Evolutionary conservation across 2,329 filamentous ascomycete genomes (phyloP), one percentile per base, ranked within the genome.

Genomic region (Dryadomyces quercivorus): DNA sequence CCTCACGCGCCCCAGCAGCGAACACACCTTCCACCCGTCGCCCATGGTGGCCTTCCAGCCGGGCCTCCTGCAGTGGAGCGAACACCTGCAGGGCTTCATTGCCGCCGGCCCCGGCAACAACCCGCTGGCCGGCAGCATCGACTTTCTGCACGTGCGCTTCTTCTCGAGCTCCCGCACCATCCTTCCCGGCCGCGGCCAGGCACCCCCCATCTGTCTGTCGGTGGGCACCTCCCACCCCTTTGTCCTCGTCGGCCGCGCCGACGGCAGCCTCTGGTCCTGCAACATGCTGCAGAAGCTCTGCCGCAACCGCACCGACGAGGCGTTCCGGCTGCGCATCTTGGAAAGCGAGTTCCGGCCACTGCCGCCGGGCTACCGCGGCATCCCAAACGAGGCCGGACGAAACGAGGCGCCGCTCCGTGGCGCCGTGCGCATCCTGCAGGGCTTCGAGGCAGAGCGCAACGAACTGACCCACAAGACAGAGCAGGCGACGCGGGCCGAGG

Each of bases 1-100:
- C 62, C 66, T 82, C 10, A 69, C 69, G 21, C 69, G 72, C 22
- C 78, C 79, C 1, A 75, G 72, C 59, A 69, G 67, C 57, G 78
- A 82, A 61, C 70, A 70, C 16, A 77, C 77, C 2, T 78, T 77
- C 60, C 73, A 78, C 51, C 72, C 75, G 18, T 72, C 71, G 49
- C 70, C 75, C 12, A 69, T 72, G 18, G 72, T 80, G 50, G 70
- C 68, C 56, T 75, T 78, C 58, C 76, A 80, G 57, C 72, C 76
- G 4, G 74, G 75, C 57, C 65, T 80, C 44, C 67, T 82, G 16
- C 67, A 70, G 20, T 82, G 78, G 72, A 75, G 70, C 63, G 75
- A 80, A 58, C 73, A 78, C 57, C 66, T 82, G 47, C 70, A 77
- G 53, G 78, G 77, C 6, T 82, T 76, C 65, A 72, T 76, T 55